A percentile compares a stretch with the other conserved stretches of the same genome.
Conservation (phyloP, 257 asterid genomes). For the Fraxinus anomala region DNA sequence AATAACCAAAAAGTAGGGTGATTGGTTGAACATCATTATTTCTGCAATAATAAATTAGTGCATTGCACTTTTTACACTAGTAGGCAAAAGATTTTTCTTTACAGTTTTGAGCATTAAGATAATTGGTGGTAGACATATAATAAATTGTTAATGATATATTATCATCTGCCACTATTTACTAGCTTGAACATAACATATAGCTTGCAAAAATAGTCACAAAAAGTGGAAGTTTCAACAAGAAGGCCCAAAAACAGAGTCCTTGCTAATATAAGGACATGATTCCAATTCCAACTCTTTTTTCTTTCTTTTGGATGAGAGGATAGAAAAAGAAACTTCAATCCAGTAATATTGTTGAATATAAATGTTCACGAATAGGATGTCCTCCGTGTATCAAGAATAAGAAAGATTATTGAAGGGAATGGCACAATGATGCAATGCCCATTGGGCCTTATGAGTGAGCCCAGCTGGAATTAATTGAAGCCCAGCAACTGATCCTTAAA, state of each 20-base stretch:
- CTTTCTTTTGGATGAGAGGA: background rate
- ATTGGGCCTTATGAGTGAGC: no score
- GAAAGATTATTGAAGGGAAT: background rate
- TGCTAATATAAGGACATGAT: background rate
- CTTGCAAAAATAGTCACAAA: background rate
- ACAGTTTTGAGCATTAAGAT: background rate
- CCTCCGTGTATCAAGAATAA: background rate
- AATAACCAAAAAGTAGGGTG: background rate
- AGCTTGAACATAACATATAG: background rate
- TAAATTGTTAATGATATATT: background rate
- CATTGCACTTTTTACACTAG: background rate
- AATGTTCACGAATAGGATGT: background rate
- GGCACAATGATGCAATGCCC: no score
- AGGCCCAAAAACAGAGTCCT: background rate
- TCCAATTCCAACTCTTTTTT: background rate
- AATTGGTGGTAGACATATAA: background rate
- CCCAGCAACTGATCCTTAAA: no score
- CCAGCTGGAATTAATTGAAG: no score
- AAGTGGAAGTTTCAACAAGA: background rate
- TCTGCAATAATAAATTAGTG: background rate
- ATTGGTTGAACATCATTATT: background rate
- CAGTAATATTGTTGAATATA: constrained; percentile 2
- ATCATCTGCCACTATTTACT: background rate
- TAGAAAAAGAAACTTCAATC: background rate
- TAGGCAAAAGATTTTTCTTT: background rate